phyloP scores from a whole-genome alignment of 495 filamentous ascomycete genomes.

The Podospora fimiseda region DNA sequence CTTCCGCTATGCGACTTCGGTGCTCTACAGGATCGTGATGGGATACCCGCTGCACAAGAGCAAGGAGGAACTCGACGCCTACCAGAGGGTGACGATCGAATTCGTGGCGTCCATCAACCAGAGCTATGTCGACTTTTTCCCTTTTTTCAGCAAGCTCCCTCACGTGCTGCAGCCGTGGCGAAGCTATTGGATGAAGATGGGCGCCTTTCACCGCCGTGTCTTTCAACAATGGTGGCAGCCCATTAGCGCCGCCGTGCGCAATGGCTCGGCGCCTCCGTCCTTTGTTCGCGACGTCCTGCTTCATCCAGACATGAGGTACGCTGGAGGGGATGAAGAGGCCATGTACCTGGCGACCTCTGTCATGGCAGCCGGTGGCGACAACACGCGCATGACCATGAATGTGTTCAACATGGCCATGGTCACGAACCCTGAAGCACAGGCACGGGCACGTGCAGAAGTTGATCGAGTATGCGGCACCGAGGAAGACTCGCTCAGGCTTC shows the following conservation, averaged over 20 bases:
- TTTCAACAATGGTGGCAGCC: conserved; percentile 35
- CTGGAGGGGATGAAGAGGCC: conserved; percentile 34
- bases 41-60: conserved; percentile 11
- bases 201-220: conserved; percentile 25
- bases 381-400: conserved; percentile 35
- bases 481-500: conserved; percentile 25
- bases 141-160: conserved; percentile 30
- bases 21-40: conserved; percentile 21
- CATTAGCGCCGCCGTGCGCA: conserved; percentile 17
- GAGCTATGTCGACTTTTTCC: conserved; percentile 38
- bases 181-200: conserved; percentile 26
- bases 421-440: conserved; percentile 25
- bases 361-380: conserved; percentile 43
- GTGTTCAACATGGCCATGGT: conserved; percentile 33
- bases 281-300: conserved; percentile 31
- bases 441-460: conserved; percentile 29
- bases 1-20: conserved; percentile 38
- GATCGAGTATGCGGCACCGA: conserved; percentile 33
- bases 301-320: conserved; percentile 30
- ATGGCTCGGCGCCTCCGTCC: conserved; percentile 21
- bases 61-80: conserved; percentile 9
- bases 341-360: conserved; percentile 39
- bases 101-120: conserved; percentile 12
- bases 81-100: conserved; percentile 6
- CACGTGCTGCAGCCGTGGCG: conserved; percentile 38